Evolutionary conservation across 2,329 filamentous ascomycete genomes (phyloP), one percentile per base, ranked within the genome.

Genomic region (Cucurbitaria berberidis): DNA sequence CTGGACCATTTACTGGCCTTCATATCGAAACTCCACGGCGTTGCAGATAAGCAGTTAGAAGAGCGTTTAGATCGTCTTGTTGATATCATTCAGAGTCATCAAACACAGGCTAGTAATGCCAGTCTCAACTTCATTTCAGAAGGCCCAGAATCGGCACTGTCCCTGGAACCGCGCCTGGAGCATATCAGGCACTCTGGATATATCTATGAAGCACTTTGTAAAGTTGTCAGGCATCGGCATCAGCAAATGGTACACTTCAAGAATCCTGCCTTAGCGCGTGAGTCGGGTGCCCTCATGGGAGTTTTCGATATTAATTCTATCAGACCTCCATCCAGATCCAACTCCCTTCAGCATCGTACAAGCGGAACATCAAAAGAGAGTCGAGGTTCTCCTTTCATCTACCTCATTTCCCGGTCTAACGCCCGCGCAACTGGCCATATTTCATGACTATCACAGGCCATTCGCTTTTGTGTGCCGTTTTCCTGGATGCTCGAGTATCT

Each of bases 391-490:
- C 21, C 35, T 48, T 36, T n/a, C 7, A 36, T 36, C 13, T 8
- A 18, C n/a, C n/a, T 36, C 36, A n/a, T 38, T 41, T 42, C 43
- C 27, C n/a, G 43, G 42, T 18, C 36, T 52, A 6, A 42, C 22
- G 8, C 11, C 42, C 22, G 29, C 29, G 5, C 35, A 52, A 24
- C 34, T 52, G 11, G 21, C 19, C 0, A 46, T 9, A 11, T 52
- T 52, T 22, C 21, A 52, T 10, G 5, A n/a, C 11, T 16, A 10
- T 10, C 18, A 52, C 38, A n/a, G 9, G 13, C 19, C 43, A 35
- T 52, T 30, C 15, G 43, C 49, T 9, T 52, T 52, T 9, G 36
- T 42, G 10, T 52, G 49, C 32, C 49, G 49, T n/a, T 52, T 46
- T 24, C 49, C 49, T 24, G 38, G 43, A 8, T 52, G 49, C 39